Percentiles rank a stretch among this genome's conserved stretches.
These are phyloP conservation scores for Niveomyces coronatus DNA, from an alignment of 2,329 filamentous ascomycete species.

Conservation along the genomic window DNA sequence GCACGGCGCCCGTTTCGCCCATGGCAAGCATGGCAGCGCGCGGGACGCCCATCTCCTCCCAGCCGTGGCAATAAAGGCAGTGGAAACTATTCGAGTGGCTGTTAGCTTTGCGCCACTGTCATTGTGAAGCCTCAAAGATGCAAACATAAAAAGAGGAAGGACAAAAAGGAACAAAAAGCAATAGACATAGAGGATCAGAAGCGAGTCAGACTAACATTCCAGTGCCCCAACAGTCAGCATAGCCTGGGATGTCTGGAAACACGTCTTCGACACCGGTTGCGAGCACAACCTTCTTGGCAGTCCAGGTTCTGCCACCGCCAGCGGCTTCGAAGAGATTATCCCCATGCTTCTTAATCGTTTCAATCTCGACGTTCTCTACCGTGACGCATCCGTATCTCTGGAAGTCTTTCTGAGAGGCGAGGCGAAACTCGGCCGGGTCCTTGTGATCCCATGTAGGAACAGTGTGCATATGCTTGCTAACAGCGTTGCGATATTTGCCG, in stretches of 20 bases:
- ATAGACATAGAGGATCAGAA: not conserved
- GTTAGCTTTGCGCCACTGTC: no score
- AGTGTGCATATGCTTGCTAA: slow-evolving; percentile 38
- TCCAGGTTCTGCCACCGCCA: not conserved
- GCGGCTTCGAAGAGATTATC: not conserved
- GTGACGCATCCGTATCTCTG: not conserved
- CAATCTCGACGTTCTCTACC: not conserved
- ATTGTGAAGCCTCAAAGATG: no score
- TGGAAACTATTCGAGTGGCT: slow-evolving; percentile 32
- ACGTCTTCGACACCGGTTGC: slow-evolving; percentile 44
- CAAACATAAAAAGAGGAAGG: not conserved
- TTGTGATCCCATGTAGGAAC: slow-evolving; percentile 29
- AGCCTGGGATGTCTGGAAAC: slow-evolving; percentile 39
- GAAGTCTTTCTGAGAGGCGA: slow-evolving; percentile 24
- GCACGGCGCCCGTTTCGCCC: slow-evolving; percentile 20
- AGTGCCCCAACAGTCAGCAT: slow-evolving; percentile 42
- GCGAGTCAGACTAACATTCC: slow-evolving; percentile 30
- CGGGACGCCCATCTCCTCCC: slow-evolving; percentile 39
- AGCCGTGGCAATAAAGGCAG: slow-evolving; percentile 51
- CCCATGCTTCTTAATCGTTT: not conserved
- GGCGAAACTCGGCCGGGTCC: slow-evolving; percentile 24
- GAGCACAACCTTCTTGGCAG: slow-evolving; percentile 39
- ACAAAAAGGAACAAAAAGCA: not conserved
- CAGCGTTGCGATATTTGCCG: slow-evolving; percentile 38
- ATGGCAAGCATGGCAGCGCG: slow-evolving; percentile 37